A percentile compares a stretch with the other conserved stretches of the same genome.
These are phyloP conservation scores for Didymella keratinophila DNA, from an alignment of 2,329 filamentous ascomycete genomes.

Conservation along the genomic window DNA sequence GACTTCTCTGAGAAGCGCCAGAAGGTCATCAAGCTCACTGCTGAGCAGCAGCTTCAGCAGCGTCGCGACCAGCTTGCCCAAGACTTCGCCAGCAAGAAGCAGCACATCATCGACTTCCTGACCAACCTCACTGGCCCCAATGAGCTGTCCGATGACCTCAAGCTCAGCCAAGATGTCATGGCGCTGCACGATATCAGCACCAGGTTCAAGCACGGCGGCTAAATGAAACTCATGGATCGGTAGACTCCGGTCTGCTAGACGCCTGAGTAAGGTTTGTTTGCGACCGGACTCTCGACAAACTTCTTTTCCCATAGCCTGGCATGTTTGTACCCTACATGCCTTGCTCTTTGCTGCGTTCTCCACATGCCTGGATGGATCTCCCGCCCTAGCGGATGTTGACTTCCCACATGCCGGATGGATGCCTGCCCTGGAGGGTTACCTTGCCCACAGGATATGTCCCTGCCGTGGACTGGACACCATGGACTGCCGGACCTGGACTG, in stretches of 20 bases:
- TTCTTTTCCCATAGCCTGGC: slow-evolving; percentile 28
- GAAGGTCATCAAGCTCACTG: slow-evolving; percentile 41
- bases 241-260: slow-evolving; percentile 32
- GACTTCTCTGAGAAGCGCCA: slow-evolving; percentile 46
- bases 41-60: slow-evolving; percentile 47
- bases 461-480: slow-evolving; percentile 33
- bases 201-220: slow-evolving; percentile 45
- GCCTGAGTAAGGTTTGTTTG: slow-evolving; percentile 44
- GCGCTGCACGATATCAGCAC: slow-evolving; percentile 47
- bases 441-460: slow-evolving; percentile 36
- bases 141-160: slow-evolving; percentile 45
- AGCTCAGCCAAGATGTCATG: slow-evolving; percentile 47
- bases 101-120: slow-evolving; percentile 45
- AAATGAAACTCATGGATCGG: slow-evolving; percentile 32
- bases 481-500: slow-evolving; percentile 28
- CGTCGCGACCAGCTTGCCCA: slow-evolving; percentile 41
- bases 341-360: slow-evolving; percentile 33
- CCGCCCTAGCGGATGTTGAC: slow-evolving; percentile 35
- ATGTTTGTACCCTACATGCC: slow-evolving; percentile 32
- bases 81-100: slow-evolving; percentile 47
- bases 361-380: slow-evolving; percentile 34
- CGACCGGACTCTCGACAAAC: slow-evolving; percentile 31
- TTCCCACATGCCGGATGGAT: slow-evolving; percentile 39
- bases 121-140: slow-evolving; percentile 43
- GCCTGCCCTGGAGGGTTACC: slow-evolving; percentile 25